Percentiles rank a stretch among this genome's conserved stretches.
Conservation (phyloP, 805 yeast genomes). For the Lipomyces mesembrius region DNA sequence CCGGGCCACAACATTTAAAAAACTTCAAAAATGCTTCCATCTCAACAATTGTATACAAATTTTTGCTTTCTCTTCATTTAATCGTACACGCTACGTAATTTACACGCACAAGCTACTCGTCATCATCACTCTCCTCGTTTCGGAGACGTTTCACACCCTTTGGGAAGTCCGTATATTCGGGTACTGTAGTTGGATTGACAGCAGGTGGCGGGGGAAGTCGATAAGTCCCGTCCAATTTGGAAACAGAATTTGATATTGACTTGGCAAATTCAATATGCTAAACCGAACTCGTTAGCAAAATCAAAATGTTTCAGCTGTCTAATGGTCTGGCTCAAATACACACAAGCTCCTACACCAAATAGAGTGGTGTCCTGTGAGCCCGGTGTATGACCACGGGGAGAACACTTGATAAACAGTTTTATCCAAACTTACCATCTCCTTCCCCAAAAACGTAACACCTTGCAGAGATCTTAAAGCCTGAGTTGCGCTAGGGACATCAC, state of each 20-base stretch:
- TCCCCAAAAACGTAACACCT: constrained; percentile 46
- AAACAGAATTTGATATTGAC: constrained; percentile 42
- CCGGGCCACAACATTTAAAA: neutral
- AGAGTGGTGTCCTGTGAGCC: neutral
- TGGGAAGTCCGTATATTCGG: constrained; percentile 19
- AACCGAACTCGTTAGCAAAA: neutral
- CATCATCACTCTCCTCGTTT: constrained; percentile 22
- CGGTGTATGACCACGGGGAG: neutral
- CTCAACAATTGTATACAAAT: neutral
- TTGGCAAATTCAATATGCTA: constrained; percentile 43
- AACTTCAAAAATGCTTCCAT: neutral
- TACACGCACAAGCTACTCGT: constrained; percentile 6
- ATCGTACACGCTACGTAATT: neutral
- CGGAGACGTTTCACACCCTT: constrained; percentile 24
- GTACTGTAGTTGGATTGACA: constrained; percentile 26
- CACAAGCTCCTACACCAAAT: neutral
- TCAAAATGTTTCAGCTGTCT: too few species aligned
- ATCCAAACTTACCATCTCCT: constrained; percentile 39
- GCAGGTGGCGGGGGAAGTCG: constrained; percentile 34
- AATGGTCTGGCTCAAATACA: neutral
- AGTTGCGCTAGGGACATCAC: constrained; percentile 42
- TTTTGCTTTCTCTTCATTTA: constrained; percentile 6
- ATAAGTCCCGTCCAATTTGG: constrained; percentile 43
- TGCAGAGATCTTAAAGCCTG: constrained; percentile 44
- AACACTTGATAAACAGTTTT: too few species aligned